These are phyloP conservation scores for Leishmania guyanensis DNA, from an alignment of 208 protist species.

Conservation along the genomic window DNA sequence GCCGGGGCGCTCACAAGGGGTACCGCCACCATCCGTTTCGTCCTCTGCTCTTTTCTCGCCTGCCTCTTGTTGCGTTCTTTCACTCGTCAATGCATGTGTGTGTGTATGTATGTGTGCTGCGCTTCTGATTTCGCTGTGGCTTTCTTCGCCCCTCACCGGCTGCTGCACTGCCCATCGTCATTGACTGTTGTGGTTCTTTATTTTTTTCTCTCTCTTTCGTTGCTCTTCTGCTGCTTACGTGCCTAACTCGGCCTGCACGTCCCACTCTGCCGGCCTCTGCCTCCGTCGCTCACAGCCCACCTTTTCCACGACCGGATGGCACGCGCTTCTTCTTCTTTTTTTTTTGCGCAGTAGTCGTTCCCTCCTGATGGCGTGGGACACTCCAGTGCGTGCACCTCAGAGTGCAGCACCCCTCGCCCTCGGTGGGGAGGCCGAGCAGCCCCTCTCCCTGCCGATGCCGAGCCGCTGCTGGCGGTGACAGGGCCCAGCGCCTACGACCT, in stretches of 20 bases:
- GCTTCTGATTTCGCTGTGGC: not conserved
- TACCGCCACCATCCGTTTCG: not conserved
- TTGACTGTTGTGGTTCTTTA: not conserved
- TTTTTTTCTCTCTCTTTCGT: not conserved
- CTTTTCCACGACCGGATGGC: not conserved
- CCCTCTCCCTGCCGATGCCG: not conserved
- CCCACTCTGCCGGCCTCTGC: not conserved
- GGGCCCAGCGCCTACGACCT: not conserved
- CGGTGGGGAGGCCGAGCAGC: not conserved
- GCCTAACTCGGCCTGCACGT: not conserved
- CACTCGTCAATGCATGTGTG: not conserved
- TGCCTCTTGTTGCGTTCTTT: not conserved
- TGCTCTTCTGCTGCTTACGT: not conserved
- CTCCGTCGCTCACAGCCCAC: not conserved
- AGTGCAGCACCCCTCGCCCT: not conserved
- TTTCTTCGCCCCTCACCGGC: too few species aligned
- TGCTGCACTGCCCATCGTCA: not conserved
- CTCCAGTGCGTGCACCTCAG: not conserved
- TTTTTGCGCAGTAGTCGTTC: too few species aligned
- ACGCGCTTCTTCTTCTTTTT: not conserved
- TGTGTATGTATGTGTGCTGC: not conserved
- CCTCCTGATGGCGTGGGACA: not conserved
- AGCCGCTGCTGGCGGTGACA: not conserved
- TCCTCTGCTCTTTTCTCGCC: not conserved
- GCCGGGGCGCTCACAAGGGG: not conserved